phyloP scores from a whole-genome alignment of 2,329 filamentous ascomycete species.

The Fusarium incarnatum region DNA sequence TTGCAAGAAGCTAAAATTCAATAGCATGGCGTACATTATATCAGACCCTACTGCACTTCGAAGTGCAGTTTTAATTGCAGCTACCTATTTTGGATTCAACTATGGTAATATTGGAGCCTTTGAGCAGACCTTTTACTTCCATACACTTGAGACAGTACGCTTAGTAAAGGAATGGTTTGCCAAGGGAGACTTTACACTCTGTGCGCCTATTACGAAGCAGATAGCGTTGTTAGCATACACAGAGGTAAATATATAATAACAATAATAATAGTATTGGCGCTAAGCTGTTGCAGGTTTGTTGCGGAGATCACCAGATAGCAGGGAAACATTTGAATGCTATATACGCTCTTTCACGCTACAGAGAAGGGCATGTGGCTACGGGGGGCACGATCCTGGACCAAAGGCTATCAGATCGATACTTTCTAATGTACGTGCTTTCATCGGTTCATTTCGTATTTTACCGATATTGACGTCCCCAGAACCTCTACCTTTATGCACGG shows the following conservation, averaged over 20 bases:
- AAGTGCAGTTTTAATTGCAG: slow-evolving; percentile 12
- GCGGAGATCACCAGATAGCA: not conserved
- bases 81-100: slow-evolving; percentile 15
- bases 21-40: slow-evolving; percentile 1
- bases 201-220: slow-evolving; percentile 5
- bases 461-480: not conserved
- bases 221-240: slow-evolving; percentile 9
- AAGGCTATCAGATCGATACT: slow-evolving; percentile 9
- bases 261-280: rapidly evolving
- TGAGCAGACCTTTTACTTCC: slow-evolving; percentile 13
- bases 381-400: not conserved
- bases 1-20: not conserved
- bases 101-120: not conserved
- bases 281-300: not conserved
- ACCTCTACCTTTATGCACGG: slow-evolving; percentile 12
- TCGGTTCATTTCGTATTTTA: rapidly evolving
- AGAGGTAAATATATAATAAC: not conserved
- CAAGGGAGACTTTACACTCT: not conserved
- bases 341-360: not conserved
- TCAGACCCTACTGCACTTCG: slow-evolving; percentile 12
- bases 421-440: not conserved
- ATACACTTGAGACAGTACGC: slow-evolving; percentile 12
- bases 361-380: rapidly evolving
- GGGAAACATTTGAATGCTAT: slow-evolving; percentile 2
- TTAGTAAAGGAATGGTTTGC: slow-evolving; percentile 17